Base-by-base conservation (phyloP, 2,329 filamentous ascomycete species). In the Sporothrix pallida region DNA sequence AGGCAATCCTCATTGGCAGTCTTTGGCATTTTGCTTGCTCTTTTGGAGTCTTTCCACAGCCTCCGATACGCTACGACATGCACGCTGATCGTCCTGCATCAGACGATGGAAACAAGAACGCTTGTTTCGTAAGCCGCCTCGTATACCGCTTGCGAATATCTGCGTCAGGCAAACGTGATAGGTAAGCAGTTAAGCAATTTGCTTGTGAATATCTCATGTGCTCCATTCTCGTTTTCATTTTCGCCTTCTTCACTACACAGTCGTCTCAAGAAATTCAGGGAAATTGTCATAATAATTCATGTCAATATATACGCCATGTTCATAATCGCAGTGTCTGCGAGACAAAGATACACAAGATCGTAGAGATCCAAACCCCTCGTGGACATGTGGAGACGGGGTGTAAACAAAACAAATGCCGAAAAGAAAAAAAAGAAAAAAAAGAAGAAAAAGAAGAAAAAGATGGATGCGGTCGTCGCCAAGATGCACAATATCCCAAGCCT, bases 271-370 rank as follows among this genome's bases (percentile, higher is more conserved):
- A 44, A 3, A 12, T 17, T 20, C 15, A 48, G 7, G 20, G 23
- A 56, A 44, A 26, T 48, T 8, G 20, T 48, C 42, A 67, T 26
- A 67, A 67, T 48, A 48, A 20, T 67, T 67, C 62, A 48, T 67
- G 62, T 46, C n/a, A 20, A 20, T 63, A 63, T 48, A 67, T 67
- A 48, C 62, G 62, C 62, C 62, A 26, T 26, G 44, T 26, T 26
- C 42, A 26, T 48, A 67, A 67, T 67, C 62, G 62, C 62, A 26
- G 5, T 37, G 23, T 46, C 31, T 23, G 62, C 62, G 42, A 48
- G 12, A 67, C 10, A 26, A 48, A 26, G 3, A 67, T 48, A 44
- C 37, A 44, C 42, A 62, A 63, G 56, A 50, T 48, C 54, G 3
- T n/a, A 12, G 12, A 50, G 20, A 56, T 54, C 46, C 2, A 37